These are phyloP conservation scores for Suhomyces sp. DNA, from an alignment of 805 yeast genomes.

Conservation along the genomic window DNA sequence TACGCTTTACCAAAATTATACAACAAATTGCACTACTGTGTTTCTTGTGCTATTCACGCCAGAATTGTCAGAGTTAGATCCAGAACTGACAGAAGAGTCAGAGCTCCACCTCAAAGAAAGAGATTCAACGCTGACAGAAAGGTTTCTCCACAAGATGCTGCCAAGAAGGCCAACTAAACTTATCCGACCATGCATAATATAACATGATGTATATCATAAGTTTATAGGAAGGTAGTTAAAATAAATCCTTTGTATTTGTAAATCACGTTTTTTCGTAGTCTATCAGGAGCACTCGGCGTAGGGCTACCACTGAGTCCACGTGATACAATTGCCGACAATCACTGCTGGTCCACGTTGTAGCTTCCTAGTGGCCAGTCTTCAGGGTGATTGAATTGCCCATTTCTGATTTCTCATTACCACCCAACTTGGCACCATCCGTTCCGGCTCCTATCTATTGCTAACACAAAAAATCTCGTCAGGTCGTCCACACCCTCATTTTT, in stretches of 20 bases:
- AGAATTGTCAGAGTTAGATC: conserved; percentile 99
- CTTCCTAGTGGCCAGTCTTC: neutral
- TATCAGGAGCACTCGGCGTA: neutral
- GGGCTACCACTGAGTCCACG: neutral
- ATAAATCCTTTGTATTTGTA: conserved; percentile 4
- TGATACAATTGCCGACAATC: neutral
- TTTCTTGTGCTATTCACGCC: conserved; percentile 99
- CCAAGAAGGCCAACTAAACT: conserved; percentile 76
- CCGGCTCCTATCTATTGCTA: neutral
- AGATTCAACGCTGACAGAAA: conserved; percentile 96
- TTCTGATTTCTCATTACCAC: neutral
- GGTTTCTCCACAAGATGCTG: conserved; percentile 96
- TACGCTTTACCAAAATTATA: conserved; percentile 99
- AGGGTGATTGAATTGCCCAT: neutral
- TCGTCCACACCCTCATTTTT: neutral
- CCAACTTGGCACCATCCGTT: neutral
- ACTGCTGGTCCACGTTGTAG: neutral
- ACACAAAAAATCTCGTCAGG: neutral
- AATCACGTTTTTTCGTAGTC: neutral
- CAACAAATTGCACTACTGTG: conserved; percentile 99
- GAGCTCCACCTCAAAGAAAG: conserved; percentile 99
- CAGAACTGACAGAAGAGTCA: conserved; percentile 95
- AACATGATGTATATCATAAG: conserved; percentile 1
- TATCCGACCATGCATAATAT: neutral
- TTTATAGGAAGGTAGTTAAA: conserved; percentile 3